Conservation (phyloP, 108 stramenopile species). For the Parmales sp. region DNA sequence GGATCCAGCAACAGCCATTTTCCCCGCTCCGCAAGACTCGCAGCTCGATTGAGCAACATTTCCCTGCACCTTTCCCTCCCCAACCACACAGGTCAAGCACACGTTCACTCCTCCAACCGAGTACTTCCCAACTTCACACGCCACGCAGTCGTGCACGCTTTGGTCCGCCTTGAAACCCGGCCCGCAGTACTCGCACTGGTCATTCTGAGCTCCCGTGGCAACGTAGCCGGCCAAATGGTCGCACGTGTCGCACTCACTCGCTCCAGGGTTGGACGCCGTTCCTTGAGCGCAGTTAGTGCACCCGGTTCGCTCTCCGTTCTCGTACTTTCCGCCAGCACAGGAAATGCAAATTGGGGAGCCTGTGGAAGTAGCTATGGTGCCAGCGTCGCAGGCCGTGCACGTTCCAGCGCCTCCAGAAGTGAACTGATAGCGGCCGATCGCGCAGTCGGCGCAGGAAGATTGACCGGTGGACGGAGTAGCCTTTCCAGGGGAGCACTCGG, state of each 20-base stretch:
- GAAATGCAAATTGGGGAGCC: too few species aligned
- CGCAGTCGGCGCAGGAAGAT: too few species aligned
- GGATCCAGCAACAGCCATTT: too few species aligned
- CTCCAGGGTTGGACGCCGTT: neutral
- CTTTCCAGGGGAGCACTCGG: neutral
- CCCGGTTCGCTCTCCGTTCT: neutral
- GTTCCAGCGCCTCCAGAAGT: too few species aligned
- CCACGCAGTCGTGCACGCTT: neutral
- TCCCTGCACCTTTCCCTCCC: too few species aligned
- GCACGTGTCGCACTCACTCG: neutral
- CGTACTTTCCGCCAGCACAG: slow-evolving; percentile 4
- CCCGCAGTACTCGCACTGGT: neutral
- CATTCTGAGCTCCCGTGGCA: neutral
- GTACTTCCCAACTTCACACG: neutral
- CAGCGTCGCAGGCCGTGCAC: too few species aligned
- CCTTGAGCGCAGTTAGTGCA: neutral
- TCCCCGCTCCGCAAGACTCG: too few species aligned
- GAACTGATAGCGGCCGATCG: too few species aligned
- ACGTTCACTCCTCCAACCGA: neutral
- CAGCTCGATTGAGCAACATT: too few species aligned
- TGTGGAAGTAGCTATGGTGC: too few species aligned
- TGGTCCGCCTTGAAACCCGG: neutral
- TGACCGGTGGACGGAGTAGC: too few species aligned
- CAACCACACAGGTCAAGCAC: neutral
- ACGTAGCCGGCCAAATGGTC: neutral